Base-by-base conservation (phyloP, 1,284 basidiomycete genomes). In the Sphaerobolus stellatus region DNA sequence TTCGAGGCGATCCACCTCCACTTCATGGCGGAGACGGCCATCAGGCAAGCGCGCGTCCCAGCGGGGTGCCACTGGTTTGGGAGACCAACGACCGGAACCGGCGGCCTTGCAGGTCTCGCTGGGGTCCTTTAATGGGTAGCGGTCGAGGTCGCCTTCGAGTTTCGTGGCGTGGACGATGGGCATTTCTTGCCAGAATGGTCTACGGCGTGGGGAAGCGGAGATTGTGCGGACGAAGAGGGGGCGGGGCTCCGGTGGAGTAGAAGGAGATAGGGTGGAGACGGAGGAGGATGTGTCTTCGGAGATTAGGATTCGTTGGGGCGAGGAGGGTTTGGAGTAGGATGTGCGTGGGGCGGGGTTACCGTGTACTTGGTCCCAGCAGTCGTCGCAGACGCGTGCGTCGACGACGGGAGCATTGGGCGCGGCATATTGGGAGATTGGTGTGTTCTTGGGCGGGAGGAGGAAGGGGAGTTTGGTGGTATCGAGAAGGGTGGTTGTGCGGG, bases 11-110 rank as follows among this genome's bases (percentile, higher is more conserved):
- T 88, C 86, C 70, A 86, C 78, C 59, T 84, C 80, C 16, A 86
- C 66, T 64, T 88, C 84, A 56, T 78, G 87, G 2, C 74, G 75
- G 1, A 85, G 78, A 63, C 86, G 86, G 62, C 76, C 75, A 16
- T 86, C 86, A 0, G 81, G 82, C 22, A 81, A 74, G 30, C 82
- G 80, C 51, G 79, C 69, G 34, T 80, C 81, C 68, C 54, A 76
- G 68, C 51, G 69, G 65, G 56, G 76, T 73, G 66, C 61, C 0
- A 61, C 52, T 1, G 62, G 70, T 64, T 84, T 84, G 20, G 87
- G 88, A 59, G 79, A 78, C 87, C 88, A 90, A 28, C 87, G 80
- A 9, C 88, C 87, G 13, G 86, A 86, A 45, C 88, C 87, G 18
- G 79, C 80, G 2, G 82, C 84, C 62, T 90, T 90, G 71, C 88